Evolutionary conservation across 2,329 filamentous ascomycete genomes (phyloP).

Genomic region (Pestalotiopsis sp.): DNA sequence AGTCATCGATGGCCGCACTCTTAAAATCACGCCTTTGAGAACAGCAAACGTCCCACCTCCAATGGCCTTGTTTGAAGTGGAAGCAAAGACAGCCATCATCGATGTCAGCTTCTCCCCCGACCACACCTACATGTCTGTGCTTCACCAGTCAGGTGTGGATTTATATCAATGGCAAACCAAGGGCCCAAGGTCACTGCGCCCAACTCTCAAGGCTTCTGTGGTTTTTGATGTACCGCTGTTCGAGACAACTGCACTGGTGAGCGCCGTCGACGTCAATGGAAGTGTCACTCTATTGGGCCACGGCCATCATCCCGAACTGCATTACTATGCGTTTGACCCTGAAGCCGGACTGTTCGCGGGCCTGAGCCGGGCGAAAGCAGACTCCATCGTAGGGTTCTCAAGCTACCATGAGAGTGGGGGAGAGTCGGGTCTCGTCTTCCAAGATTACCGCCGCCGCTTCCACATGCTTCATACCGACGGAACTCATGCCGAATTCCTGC

Average conservation of each 20-base stretch:
- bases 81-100: slow-evolving; percentile 60
- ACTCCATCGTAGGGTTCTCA: slow-evolving; percentile 30
- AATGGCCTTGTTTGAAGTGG: slow-evolving; percentile 80
- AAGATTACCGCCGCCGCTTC: slow-evolving; percentile 44
- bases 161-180: slow-evolving; percentile 70
- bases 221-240: slow-evolving; percentile 27
- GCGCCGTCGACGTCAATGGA: slow-evolving; percentile 28
- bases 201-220: slow-evolving; percentile 39
- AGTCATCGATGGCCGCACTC: slow-evolving; percentile 76
- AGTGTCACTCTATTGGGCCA: slow-evolving; percentile 28
- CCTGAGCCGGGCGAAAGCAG: slow-evolving; percentile 24
- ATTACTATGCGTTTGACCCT: slow-evolving; percentile 22
- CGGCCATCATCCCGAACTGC: slow-evolving; percentile 23
- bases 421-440: slow-evolving; percentile 35
- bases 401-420: slow-evolving; percentile 28
- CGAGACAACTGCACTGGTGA: slow-evolving; percentile 26
- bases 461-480: neutral
- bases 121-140: slow-evolving; percentile 67
- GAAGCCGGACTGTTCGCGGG: slow-evolving; percentile 21
- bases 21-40: slow-evolving; percentile 85
- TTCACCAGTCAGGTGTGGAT: slow-evolving; percentile 67
- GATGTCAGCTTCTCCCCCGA: slow-evolving; percentile 74
- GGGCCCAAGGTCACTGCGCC: slow-evolving; percentile 48
- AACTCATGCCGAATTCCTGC: slow-evolving; percentile 22
- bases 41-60: slow-evolving; percentile 87